Evolutionary conservation across 495 filamentous ascomycete species (phyloP), one percentile per base, ranked within the genome.

Genomic region (Thermothielavioides terrestris): DNA sequence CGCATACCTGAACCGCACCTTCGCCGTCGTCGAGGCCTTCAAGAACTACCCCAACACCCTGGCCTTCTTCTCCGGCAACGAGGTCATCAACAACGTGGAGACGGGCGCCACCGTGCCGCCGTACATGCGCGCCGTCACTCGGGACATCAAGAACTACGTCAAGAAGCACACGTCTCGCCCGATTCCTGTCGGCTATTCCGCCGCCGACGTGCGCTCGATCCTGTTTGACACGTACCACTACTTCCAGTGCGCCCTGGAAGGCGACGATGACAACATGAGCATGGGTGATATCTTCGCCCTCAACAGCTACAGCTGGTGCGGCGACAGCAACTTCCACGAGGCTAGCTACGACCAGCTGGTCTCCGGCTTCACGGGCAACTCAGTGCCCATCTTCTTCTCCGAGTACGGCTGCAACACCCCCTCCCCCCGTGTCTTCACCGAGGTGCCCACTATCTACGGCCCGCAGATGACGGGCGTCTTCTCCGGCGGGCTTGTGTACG

Each of bases 261-360:
- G 86, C 52, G 71, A 81, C 23, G 72, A 73, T 27, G 70, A 72
- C 38, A 79, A 87, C 62, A 62, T 68, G 53, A 88, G 86, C 32
- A 75, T 77, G 17, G 78, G 79, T 42, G 91, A 95, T 63, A 79
- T 96, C 70, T 95, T 96, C 60, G 91, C 89, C 40, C 75, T 97
- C 50, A 97, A 97, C 79, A 87, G 81, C 49, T 96, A 97, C 77
- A 86, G 84, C 32, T 97, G 91, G 91, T 97, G 91, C 59, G 89
- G 88, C 37, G 71, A 82, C 34, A 83, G 86, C 43, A 78, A 70
- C 53, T 92, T 82, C 75, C 68, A 76, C 30, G 77, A 76, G 39
- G 79, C 83, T 2, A 75, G 81, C 53, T 97, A 89, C 68, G 71
- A 94, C 63, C 66, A 71, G 12, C 73, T 97, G 4, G 80, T 86